Conservation (phyloP, 768 basidiomycete species). For the Panaeolus papilionaceus region DNA sequence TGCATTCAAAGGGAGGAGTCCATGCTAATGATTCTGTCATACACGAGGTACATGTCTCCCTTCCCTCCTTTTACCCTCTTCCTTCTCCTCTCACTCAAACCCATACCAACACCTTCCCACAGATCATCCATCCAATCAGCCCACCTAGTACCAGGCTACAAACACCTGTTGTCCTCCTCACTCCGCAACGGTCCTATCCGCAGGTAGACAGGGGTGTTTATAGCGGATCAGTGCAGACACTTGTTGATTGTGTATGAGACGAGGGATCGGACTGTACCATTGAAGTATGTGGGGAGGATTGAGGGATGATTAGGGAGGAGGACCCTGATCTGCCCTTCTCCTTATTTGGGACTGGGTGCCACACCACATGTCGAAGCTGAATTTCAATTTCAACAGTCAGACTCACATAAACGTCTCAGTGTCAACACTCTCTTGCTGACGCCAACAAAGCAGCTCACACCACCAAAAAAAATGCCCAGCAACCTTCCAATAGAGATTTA, state of each 20-base stretch:
- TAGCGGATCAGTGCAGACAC: slow-evolving; percentile 53
- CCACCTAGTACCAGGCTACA: slow-evolving; percentile 75
- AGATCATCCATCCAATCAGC: slow-evolving; percentile 82
- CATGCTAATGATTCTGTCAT: too few species aligned
- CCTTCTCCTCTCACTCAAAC: too few species aligned
- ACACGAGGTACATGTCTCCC: too few species aligned
- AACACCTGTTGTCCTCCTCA: slow-evolving; percentile 77
- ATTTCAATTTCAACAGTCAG: too few species aligned
- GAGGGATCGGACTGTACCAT: slow-evolving; percentile 59
- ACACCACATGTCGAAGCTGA: too few species aligned
- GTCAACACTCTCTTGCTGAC: too few species aligned
- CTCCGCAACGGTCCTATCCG: slow-evolving; percentile 76
- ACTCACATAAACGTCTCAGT: too few species aligned
- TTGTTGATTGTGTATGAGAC: slow-evolving; percentile 75
- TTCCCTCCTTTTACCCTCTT: too few species aligned
- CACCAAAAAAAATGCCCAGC: too few species aligned
- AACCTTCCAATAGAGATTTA: background rate
- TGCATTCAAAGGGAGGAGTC: too few species aligned
- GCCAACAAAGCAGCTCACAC: too few species aligned
- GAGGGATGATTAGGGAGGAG: background rate
- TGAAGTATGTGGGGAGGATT: slow-evolving; percentile 49
- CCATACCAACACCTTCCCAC: background rate
- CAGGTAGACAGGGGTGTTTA: slow-evolving; percentile 60
- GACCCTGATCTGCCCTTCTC: background rate
- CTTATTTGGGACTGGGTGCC: too few species aligned